phyloP scores from a whole-genome alignment of 1,139 yeast genomes.

The Kodamaea derodonti region DNA sequence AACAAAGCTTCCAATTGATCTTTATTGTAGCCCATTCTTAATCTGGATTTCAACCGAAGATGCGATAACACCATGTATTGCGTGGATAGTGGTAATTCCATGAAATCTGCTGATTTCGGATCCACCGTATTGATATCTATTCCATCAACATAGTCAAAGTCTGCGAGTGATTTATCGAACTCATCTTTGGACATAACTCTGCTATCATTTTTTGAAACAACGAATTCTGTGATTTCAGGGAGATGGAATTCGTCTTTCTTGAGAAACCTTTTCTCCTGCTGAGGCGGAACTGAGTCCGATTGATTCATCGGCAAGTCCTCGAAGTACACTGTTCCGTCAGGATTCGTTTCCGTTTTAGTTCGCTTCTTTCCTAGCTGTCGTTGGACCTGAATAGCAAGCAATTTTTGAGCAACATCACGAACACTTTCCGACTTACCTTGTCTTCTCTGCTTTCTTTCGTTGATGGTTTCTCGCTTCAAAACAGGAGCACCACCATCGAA shows the following conservation, averaged over 20 bases:
- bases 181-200: constrained; percentile 76
- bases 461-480: constrained; percentile 73
- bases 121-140: constrained; percentile 67
- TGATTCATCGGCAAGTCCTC: constrained; percentile 39
- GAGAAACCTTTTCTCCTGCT: constrained; percentile 17
- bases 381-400: constrained; percentile 78
- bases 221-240: constrained; percentile 54
- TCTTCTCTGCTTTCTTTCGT: constrained; percentile 64
- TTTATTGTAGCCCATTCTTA: constrained; percentile 92
- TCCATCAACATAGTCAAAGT: constrained; percentile 66
- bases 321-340: constrained; percentile 27
- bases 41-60: constrained; percentile 74
- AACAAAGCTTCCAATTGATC: constrained; percentile 79
- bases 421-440: constrained; percentile 73
- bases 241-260: constrained; percentile 79
- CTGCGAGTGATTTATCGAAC: constrained; percentile 51
- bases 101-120: constrained; percentile 65
- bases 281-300: constrained; percentile 8
- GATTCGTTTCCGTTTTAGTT: not conserved
- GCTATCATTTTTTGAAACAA: constrained; percentile 48
- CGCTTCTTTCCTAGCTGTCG: constrained; percentile 36
- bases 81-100: constrained; percentile 67
- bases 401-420: constrained; percentile 69
- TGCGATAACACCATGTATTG: constrained; percentile 87
- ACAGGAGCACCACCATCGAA: constrained; percentile 97